Evolutionary conservation across 805 yeast species (phyloP).

Genomic region (Hermanozyma aechmeae): DNA sequence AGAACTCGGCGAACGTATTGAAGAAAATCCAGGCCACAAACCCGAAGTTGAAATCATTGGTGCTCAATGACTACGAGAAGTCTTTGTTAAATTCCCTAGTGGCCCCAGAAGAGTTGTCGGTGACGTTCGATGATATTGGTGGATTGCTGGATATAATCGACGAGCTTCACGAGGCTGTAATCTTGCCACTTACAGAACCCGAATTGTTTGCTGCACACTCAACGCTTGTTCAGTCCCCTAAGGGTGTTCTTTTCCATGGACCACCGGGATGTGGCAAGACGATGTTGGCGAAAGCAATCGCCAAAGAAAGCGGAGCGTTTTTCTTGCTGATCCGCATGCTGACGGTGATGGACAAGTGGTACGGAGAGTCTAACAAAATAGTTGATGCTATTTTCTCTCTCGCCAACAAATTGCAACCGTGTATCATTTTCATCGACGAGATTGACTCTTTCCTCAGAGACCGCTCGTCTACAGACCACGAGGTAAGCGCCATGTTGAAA

Average conservation of each 20-base stretch:
- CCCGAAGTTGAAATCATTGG: constrained; percentile 47
- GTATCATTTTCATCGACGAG: constrained; percentile 92
- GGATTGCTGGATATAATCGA: constrained; percentile 78
- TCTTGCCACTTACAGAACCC: constrained; percentile 74
- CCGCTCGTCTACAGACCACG: constrained; percentile 79
- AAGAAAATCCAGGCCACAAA: constrained; percentile 33
- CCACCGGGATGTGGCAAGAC: constrained; percentile 99
- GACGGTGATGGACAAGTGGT: constrained; percentile 94
- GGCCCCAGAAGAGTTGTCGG: constrained; percentile 74
- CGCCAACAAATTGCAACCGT: constrained; percentile 85
- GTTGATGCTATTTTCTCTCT: constrained; percentile 88
- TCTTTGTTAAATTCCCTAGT: constrained; percentile 71
- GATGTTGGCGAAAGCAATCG: constrained; percentile 93
- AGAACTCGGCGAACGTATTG: constrained; percentile 40
- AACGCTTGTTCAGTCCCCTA: constrained; percentile 74
- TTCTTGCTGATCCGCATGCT: constrained; percentile 90
- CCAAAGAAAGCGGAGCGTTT: constrained; percentile 84
- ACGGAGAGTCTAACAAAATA: constrained; percentile 90
- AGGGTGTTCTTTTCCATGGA: constrained; percentile 86
- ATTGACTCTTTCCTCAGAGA: constrained; percentile 91
- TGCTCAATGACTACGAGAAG: constrained; percentile 66
- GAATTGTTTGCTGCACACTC: constrained; percentile 65
- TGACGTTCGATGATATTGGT: constrained; percentile 76
- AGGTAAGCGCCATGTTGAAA: constrained; percentile 87
- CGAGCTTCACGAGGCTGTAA: constrained; percentile 80